These are phyloP conservation scores for Medicago ruthenica DNA, from an alignment of 306 rosid genomes.

Conservation along the genomic window DNA sequence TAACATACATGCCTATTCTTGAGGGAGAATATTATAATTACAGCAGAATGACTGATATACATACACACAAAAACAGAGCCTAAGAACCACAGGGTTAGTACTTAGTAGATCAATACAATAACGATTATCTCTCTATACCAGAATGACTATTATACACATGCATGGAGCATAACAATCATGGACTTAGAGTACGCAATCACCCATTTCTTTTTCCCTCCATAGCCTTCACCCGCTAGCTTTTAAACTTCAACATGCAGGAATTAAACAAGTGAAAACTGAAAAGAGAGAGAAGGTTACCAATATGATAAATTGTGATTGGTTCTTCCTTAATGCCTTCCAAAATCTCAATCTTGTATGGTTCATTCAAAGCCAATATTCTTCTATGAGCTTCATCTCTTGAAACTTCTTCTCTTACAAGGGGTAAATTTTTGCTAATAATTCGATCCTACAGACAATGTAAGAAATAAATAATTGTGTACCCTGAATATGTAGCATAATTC, in stretches of 20 bases:
- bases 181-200: not conserved
- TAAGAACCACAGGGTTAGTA: conserved; percentile 3
- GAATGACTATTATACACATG: conserved; percentile 11
- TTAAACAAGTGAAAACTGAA: conserved; percentile 22
- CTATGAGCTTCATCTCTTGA: conserved; percentile 86
- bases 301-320: conserved; percentile 85
- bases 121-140: conserved; percentile 14
- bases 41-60: not conserved
- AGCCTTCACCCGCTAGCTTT: conserved; percentile 20
- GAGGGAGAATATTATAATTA: not conserved
- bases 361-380: conserved; percentile 81
- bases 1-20: conserved; percentile 5
- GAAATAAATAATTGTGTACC: conserved; percentile 35
- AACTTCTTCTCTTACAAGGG: conserved; percentile 92
- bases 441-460: conserved; percentile 70
- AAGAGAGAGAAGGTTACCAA: conserved; percentile 65
- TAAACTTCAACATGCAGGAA: conserved; percentile 30
- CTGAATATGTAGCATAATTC: conserved; percentile 36
- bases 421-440: conserved; percentile 77
- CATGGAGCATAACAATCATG: conserved; percentile 27
- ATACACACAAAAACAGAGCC: conserved; percentile 3
- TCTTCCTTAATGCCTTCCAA: conserved; percentile 92
- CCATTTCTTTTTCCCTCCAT: conserved; percentile 1
- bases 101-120: conserved; percentile 8
- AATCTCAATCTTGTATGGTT: conserved; percentile 94